phyloP scores from a whole-genome alignment of 2,329 filamentous ascomycete genomes.

The Magnaporthiopsis rhizophila region DNA sequence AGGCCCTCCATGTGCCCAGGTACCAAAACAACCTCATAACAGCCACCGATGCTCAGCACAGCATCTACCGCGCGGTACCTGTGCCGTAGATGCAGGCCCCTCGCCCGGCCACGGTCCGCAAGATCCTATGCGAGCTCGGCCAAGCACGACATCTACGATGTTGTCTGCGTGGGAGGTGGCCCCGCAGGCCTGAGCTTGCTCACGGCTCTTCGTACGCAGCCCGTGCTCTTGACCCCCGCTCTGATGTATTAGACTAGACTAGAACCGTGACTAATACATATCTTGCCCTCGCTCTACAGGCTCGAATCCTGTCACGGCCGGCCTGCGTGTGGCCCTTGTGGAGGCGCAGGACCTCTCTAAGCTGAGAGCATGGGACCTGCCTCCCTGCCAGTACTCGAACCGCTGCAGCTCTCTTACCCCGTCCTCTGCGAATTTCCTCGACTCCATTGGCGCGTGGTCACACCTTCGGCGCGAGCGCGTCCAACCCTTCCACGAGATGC shows the following conservation, averaged over 20 bases:
- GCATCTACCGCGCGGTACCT: conserved; percentile 1
- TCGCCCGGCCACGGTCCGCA: background rate
- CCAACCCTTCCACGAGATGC: conserved; percentile 90
- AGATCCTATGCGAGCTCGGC: conserved; percentile 29
- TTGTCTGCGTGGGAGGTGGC: conserved; percentile 84
- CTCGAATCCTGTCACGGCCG: conserved; percentile 64
- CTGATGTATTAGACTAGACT: background rate
- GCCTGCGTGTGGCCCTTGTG: conserved; percentile 77
- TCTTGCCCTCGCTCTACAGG: conserved; percentile 37
- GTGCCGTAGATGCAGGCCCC: conserved; percentile 5
- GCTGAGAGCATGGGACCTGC: conserved; percentile 57
- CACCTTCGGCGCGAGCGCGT: conserved; percentile 66
- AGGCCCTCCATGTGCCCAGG: background rate
- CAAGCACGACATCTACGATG: conserved; percentile 74
- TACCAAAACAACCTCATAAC: background rate
- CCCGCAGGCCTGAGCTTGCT: conserved; percentile 81
- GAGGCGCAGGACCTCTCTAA: conserved; percentile 80
- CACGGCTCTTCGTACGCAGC: conserved; percentile 60
- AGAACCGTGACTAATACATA: background rate
- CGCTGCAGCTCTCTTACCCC: conserved; percentile 93
- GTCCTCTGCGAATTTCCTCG: conserved; percentile 73
- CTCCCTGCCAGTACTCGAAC: conserved; percentile 72
- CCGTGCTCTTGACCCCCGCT: background rate
- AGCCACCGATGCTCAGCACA: background rate
- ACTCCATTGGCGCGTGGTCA: conserved; percentile 76